Conservation (phyloP, 225 moss, liverwort and hornwort species). For the Antitrichia curtipendula region DNA sequence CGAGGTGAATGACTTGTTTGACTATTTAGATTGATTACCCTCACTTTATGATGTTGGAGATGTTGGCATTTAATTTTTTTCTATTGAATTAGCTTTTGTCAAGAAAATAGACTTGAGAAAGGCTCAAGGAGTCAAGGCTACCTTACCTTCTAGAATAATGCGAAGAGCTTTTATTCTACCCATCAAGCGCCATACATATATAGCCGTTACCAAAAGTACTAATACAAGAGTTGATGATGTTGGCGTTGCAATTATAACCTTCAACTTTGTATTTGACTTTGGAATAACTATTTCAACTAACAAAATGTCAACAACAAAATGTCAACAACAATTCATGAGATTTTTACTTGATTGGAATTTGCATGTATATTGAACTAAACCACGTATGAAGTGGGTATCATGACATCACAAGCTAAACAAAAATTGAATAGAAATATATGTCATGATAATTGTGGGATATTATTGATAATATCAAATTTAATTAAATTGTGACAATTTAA, state of each 20-base stretch:
- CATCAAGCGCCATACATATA: neutral
- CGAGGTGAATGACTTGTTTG: neutral
- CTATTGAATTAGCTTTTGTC: neutral
- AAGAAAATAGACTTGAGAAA: neutral
- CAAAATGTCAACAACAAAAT: neutral
- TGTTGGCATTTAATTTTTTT: neutral
- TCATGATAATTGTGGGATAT: neutral
- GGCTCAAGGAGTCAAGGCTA: no score
- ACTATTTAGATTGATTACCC: neutral
- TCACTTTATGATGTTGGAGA: neutral
- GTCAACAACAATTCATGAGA: neutral
- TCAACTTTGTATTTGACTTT: neutral
- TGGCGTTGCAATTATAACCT: neutral
- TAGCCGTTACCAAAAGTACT: neutral
- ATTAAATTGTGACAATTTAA: neutral
- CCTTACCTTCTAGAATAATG: neutral
- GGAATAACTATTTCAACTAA: neutral
- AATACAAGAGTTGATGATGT: neutral
- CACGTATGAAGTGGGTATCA: neutral
- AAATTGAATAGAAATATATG: neutral
- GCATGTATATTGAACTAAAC: rapidly evolving
- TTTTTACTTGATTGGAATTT: no score
- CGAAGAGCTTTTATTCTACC: neutral
- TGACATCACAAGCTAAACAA: neutral
- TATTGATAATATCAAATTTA: neutral